phyloP scores from a whole-genome alignment of 352 stramenopile species.

The Phytophthora vignae region DNA sequence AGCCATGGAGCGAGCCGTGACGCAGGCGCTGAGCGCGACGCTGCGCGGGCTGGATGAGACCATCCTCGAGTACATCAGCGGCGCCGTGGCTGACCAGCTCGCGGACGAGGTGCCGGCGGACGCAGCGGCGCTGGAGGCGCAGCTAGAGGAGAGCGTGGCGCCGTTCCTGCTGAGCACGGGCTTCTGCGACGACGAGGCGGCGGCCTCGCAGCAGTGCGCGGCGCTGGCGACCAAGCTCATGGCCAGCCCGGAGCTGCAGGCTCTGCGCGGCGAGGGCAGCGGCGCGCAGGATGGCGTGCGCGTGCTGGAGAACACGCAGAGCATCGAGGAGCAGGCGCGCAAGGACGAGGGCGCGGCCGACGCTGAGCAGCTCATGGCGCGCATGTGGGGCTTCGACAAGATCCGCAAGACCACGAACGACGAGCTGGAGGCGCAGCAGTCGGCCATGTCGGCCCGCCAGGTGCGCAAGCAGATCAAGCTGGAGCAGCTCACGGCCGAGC shows the following conservation, averaged over 20 bases:
- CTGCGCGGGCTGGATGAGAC: slow-evolving; percentile 67
- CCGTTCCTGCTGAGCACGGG: slow-evolving; percentile 74
- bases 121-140: slow-evolving; percentile 44
- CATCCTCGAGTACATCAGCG: slow-evolving; percentile 76
- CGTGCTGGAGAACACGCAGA: slow-evolving; percentile 68
- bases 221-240: slow-evolving; percentile 50
- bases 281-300: slow-evolving; percentile 46
- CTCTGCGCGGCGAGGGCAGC: slow-evolving; percentile 17
- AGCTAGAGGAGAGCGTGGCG: slow-evolving; percentile 67
- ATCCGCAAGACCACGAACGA: slow-evolving; percentile 82
- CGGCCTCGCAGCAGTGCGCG: slow-evolving; percentile 48
- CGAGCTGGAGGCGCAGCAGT: slow-evolving; percentile 79
- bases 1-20: slow-evolving; percentile 61
- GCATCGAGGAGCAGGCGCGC: slow-evolving; percentile 78
- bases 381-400: slow-evolving; percentile 90
- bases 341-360: slow-evolving; percentile 56
- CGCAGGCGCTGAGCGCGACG: slow-evolving; percentile 55
- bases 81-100: slow-evolving; percentile 60
- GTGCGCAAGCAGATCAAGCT: slow-evolving; percentile 84
- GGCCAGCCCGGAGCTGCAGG: slow-evolving; percentile 35
- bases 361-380: slow-evolving; percentile 73
- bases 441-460: slow-evolving; percentile 79
- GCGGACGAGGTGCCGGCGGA: slow-evolving; percentile 46
- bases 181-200: slow-evolving; percentile 49
- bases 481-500: slow-evolving; percentile 67